Percentiles rank a stretch among this genome's conserved stretches.
Evolutionary conservation across 106 monocot species (phyloP).

Genomic region (Dendrobium officinale): DNA sequence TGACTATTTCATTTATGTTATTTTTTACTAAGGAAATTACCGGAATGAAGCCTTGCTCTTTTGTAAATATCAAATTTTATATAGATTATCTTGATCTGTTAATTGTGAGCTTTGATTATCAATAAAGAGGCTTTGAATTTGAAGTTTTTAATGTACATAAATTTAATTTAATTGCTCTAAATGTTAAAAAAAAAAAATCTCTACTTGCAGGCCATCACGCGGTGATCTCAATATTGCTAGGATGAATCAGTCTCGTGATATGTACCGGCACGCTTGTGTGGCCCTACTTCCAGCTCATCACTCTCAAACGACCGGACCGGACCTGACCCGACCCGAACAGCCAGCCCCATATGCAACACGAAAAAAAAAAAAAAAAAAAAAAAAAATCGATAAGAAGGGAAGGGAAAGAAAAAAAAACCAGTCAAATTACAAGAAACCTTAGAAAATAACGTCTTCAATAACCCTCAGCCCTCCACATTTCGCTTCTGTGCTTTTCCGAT

Average conservation of each 20-base stretch:
- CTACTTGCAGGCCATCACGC: background rate
- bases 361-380: too few species aligned
- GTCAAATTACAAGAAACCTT: background rate
- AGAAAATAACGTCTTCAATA: slow-evolving; percentile 1
- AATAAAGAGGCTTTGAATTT: too few species aligned
- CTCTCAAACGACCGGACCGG: background rate
- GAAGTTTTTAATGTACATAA: too few species aligned
- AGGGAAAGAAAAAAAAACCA: background rate
- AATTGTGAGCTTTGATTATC: too few species aligned
- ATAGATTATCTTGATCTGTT: too few species aligned
- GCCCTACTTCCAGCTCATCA: background rate
- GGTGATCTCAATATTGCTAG: background rate
- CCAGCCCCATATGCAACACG: background rate
- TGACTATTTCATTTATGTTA: too few species aligned
- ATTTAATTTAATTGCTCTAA: too few species aligned
- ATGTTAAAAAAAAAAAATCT: too few species aligned
- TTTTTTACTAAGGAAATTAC: too few species aligned
- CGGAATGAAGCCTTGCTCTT: too few species aligned
- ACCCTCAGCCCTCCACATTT: background rate
- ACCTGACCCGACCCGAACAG: background rate
- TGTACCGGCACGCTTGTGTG: background rate
- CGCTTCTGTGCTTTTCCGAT: background rate
- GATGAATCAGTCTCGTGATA: background rate
- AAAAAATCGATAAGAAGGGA: background rate
- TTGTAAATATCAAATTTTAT: too few species aligned